phyloP scores from a whole-genome alignment of 257 asterid species.

The Ehretia macrophylla region DNA sequence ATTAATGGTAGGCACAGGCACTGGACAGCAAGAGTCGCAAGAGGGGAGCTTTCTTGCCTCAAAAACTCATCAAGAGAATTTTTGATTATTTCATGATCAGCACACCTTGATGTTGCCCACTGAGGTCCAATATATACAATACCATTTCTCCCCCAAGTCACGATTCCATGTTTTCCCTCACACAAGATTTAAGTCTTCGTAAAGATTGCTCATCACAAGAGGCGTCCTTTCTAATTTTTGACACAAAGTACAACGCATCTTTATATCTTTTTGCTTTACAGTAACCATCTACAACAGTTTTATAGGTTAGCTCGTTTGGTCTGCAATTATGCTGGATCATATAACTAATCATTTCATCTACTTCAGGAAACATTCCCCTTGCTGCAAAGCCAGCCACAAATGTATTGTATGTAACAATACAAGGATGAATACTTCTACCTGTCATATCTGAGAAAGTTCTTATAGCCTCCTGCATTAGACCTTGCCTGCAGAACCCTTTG shows the following conservation, averaged over 20 bases:
- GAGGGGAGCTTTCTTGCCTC: no score
- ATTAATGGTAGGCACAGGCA: no score
- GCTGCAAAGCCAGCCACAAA: slow-evolving; percentile 77
- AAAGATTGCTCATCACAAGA: slow-evolving; percentile 41
- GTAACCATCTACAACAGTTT: slow-evolving; percentile 72
- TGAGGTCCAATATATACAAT: not conserved
- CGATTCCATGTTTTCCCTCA: slow-evolving; percentile 65
- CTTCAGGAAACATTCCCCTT: slow-evolving; percentile 67
- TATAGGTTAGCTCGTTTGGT: slow-evolving; percentile 84
- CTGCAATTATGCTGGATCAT: slow-evolving; percentile 79
- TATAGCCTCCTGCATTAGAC: slow-evolving; percentile 85
- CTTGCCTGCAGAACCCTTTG: slow-evolving; percentile 92
- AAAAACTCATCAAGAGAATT: no score
- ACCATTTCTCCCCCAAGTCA: slow-evolving; percentile 20
- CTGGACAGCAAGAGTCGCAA: no score
- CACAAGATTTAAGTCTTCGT: slow-evolving; percentile 55
- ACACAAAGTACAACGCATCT: slow-evolving; percentile 71
- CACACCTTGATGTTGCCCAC: no score
- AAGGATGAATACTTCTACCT: slow-evolving; percentile 64
- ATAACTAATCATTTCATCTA: slow-evolving; percentile 59
- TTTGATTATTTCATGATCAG: no score
- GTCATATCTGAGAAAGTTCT: slow-evolving; percentile 72
- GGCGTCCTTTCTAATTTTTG: slow-evolving; percentile 44
- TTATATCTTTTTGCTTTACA: slow-evolving; percentile 63
- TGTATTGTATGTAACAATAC: slow-evolving; percentile 81